Percentiles rank a stretch among this genome's conserved stretches.
Conservation (phyloP, 2,329 filamentous ascomycete genomes). For the Tolypocladium pustulatum region DNA sequence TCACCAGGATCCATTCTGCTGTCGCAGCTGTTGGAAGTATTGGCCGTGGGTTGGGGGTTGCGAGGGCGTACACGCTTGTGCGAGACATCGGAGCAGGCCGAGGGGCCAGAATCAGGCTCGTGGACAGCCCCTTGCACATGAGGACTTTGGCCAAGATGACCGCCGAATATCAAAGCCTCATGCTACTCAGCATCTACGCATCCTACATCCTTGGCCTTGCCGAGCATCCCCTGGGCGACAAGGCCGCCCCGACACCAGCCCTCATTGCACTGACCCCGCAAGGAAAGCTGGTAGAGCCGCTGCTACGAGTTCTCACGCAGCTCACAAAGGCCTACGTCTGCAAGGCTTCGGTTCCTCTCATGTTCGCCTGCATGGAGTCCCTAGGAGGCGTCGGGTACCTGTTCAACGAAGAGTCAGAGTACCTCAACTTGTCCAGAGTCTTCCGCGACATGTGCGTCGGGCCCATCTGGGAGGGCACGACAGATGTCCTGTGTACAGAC, state of each 20-base stretch:
- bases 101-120: slow-evolving; percentile 34
- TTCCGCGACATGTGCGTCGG: slow-evolving; percentile 54
- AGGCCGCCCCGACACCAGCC: slow-evolving; percentile 6
- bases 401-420: slow-evolving; percentile 50
- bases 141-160: slow-evolving; percentile 45
- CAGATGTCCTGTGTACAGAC: slow-evolving; percentile 54
- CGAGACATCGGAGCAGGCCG: slow-evolving; percentile 37
- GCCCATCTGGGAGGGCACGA: slow-evolving; percentile 65
- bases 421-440: slow-evolving; percentile 55
- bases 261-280: slow-evolving; percentile 22
- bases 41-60: slow-evolving; percentile 45
- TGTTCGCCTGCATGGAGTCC: slow-evolving; percentile 51
- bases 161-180: slow-evolving; percentile 43
- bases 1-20: slow-evolving; percentile 51
- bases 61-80: slow-evolving; percentile 46
- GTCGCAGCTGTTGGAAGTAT: slow-evolving; percentile 41
- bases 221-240: slow-evolving; percentile 28
- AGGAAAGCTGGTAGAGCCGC: slow-evolving; percentile 20
- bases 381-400: slow-evolving; percentile 59
- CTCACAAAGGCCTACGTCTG: slow-evolving; percentile 49
- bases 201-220: slow-evolving; percentile 42
- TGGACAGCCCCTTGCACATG: slow-evolving; percentile 45
- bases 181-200: slow-evolving; percentile 44
- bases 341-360: slow-evolving; percentile 34
- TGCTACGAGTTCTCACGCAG: slow-evolving; percentile 49